phyloP scores from a whole-genome alignment of 2,329 filamentous ascomycete species.

The Graphilbum ipis-grandicollis region DNA sequence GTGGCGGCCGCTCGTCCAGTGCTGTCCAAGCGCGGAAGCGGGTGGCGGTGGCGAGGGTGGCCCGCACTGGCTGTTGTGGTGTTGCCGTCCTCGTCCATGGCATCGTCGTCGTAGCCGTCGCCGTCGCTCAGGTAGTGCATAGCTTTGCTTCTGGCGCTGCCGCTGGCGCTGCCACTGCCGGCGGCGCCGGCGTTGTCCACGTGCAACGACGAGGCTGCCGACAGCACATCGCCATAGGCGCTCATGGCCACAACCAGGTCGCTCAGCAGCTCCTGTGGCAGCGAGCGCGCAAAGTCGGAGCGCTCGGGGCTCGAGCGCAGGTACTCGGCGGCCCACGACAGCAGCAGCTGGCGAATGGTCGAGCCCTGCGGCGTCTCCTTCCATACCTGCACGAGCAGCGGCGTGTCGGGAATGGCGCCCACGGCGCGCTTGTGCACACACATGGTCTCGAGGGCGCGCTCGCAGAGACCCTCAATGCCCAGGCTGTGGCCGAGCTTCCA shows the following conservation, averaged over 20 bases:
- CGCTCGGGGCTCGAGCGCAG: constrained; percentile 38
- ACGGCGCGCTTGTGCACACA: constrained; percentile 34
- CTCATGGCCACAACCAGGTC: constrained; percentile 47
- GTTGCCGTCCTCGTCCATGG: constrained; percentile 21
- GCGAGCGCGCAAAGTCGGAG: constrained; percentile 39
- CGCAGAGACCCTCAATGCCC: constrained; percentile 35
- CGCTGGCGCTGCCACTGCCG: too few species aligned
- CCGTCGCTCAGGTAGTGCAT: constrained; percentile 21
- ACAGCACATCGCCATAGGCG: constrained; percentile 16
- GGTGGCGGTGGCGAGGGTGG: too few species aligned
- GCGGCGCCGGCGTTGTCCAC: too few species aligned
- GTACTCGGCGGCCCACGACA: constrained; percentile 47
- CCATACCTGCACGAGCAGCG: constrained; percentile 43
- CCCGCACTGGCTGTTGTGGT: too few species aligned
- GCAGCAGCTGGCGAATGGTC: constrained; percentile 37
- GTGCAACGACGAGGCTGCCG: constrained; percentile 3
- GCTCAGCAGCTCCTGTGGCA: constrained; percentile 44
- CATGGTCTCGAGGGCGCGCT: constrained; percentile 40
- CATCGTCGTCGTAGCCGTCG: constrained; percentile 21
- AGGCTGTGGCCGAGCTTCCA: constrained; percentile 39
- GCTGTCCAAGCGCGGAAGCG: too few species aligned
- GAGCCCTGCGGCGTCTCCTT: constrained; percentile 43
- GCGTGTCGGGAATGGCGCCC: constrained; percentile 37
- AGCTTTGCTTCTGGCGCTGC: too few species aligned
- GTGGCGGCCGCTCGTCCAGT: too few species aligned